A percentile compares a stretch with the other conserved stretches of the same genome.
phyloP scores from a whole-genome alignment of 768 basidiomycete species.

The Rhizopogon vesiculosus region DNA sequence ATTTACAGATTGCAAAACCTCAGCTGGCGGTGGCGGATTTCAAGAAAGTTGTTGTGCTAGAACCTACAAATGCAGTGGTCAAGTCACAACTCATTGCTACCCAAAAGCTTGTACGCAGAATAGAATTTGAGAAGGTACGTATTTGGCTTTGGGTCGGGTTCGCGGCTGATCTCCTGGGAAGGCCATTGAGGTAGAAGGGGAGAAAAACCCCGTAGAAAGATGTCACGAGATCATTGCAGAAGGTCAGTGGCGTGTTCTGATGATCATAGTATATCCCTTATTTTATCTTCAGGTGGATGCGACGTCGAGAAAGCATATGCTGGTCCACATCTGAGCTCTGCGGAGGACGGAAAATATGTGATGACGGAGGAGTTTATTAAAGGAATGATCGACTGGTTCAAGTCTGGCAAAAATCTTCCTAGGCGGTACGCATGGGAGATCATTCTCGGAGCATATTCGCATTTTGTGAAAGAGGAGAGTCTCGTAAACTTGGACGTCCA shows the following conservation, averaged over 20 bases:
- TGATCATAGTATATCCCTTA: background rate
- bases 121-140: constrained; percentile 86
- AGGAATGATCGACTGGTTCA: constrained; percentile 89
- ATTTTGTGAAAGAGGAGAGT: constrained; percentile 74
- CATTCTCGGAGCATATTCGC: constrained; percentile 75
- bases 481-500: constrained; percentile 72
- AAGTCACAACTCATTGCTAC: constrained; percentile 80
- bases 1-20: constrained; percentile 86
- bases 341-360: constrained; percentile 60
- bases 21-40: constrained; percentile 86
- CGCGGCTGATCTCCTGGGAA: constrained; percentile 20
- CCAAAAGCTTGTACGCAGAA: constrained; percentile 84
- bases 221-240: constrained; percentile 77
- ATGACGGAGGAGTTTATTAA: constrained; percentile 78
- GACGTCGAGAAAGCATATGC: constrained; percentile 68
- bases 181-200: constrained; percentile 93
- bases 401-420: constrained; percentile 87
- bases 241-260: constrained; percentile 37
- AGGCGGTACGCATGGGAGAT: constrained; percentile 96
- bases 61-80: constrained; percentile 82
- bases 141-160: too few relatives aligned
- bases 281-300: constrained; percentile 58
- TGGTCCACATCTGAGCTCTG: constrained; percentile 66
- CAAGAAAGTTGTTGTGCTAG: constrained; percentile 75
- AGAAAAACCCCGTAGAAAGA: constrained; percentile 70